Evolutionary conservation across 1,284 basidiomycete genomes (phyloP).

Genomic region (Trametes sp.): DNA sequence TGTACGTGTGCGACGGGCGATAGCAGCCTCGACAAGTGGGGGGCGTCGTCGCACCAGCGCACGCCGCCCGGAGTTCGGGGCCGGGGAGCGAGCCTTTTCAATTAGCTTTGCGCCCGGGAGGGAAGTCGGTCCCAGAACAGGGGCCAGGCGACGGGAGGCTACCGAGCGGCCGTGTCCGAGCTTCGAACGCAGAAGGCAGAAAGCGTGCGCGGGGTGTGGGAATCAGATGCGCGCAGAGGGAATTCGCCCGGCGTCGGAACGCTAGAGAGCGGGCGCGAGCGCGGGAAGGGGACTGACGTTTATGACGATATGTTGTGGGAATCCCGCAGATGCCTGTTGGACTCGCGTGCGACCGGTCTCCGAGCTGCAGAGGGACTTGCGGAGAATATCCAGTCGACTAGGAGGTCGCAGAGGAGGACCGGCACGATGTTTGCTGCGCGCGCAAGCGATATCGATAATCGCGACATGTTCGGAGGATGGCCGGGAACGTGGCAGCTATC

Average conservation of each 20-base stretch:
- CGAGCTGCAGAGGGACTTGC: no score
- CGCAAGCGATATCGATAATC: constrained; percentile 29
- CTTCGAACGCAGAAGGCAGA: constrained; percentile 5
- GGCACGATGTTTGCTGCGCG: constrained; percentile 2
- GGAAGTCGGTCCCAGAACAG: constrained; percentile 12
- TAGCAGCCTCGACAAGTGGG: constrained; percentile 10
- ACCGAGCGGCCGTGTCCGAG: constrained; percentile 18
- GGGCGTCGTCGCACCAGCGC: not conserved
- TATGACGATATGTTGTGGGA: constrained; percentile 9
- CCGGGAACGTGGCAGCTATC: constrained; percentile 28
- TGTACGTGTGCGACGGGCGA: constrained; percentile 19
- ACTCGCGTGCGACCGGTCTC: constrained; percentile 7
- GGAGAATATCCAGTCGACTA: not conserved
- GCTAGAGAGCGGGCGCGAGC: constrained; percentile 4
- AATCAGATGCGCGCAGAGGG: constrained; percentile 8
- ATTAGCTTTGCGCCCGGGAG: constrained; percentile 1
- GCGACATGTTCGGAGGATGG: constrained; percentile 12
- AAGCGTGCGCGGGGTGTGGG: not conserved
- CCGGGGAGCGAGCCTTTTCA: constrained; percentile 7
- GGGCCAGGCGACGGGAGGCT: constrained; percentile 16
- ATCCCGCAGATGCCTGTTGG: constrained; percentile 5
- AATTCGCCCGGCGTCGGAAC: constrained; percentile 18
- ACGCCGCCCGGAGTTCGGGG: constrained; percentile 14
- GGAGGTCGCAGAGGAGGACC: not conserved
- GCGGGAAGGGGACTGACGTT: constrained; percentile 12